Conservation (phyloP, 768 basidiomycete genomes). For the Mycena chlorophos region DNA sequence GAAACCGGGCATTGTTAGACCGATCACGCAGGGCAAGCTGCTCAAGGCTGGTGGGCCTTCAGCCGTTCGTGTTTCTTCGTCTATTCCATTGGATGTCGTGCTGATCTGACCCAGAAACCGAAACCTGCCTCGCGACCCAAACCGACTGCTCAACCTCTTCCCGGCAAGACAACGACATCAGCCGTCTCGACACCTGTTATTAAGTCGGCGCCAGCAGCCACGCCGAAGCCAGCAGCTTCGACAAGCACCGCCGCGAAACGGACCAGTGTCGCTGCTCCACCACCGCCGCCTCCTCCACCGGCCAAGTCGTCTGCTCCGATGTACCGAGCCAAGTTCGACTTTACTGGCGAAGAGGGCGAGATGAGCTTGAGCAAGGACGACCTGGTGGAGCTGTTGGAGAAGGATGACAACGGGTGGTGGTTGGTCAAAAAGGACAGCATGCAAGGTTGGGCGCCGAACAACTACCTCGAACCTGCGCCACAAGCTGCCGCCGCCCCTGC, state of each 20-base stretch:
- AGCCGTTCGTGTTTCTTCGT: slow-evolving; percentile 36
- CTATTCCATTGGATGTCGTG: neutral
- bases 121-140: slow-evolving; percentile 52
- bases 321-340: slow-evolving; percentile 91
- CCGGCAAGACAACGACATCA: slow-evolving; percentile 52
- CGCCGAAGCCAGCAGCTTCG: slow-evolving; percentile 27
- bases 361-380: slow-evolving; percentile 90
- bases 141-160: slow-evolving; percentile 65
- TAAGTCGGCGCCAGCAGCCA: slow-evolving; percentile 30
- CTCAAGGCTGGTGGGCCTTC: slow-evolving; percentile 77
- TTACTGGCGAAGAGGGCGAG: slow-evolving; percentile 91
- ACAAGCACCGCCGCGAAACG: slow-evolving; percentile 32
- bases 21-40: slow-evolving; percentile 83
- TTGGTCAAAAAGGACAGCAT: slow-evolving; percentile 77
- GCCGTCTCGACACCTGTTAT: slow-evolving; percentile 33
- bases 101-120: slow-evolving; percentile 41
- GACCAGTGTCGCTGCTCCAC: slow-evolving; percentile 43
- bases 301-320: slow-evolving; percentile 65
- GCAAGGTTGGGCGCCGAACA: slow-evolving; percentile 95
- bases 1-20: slow-evolving; percentile 83
- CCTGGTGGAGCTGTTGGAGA: slow-evolving; percentile 85
- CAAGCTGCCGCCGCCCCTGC: slow-evolving; percentile 58
- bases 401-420: slow-evolving; percentile 99
- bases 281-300: slow-evolving; percentile 46
- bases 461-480: slow-evolving; percentile 83